These are phyloP conservation scores for Biancaea sappan DNA, from an alignment of 306 rosid genomes.

Conservation along the genomic window DNA sequence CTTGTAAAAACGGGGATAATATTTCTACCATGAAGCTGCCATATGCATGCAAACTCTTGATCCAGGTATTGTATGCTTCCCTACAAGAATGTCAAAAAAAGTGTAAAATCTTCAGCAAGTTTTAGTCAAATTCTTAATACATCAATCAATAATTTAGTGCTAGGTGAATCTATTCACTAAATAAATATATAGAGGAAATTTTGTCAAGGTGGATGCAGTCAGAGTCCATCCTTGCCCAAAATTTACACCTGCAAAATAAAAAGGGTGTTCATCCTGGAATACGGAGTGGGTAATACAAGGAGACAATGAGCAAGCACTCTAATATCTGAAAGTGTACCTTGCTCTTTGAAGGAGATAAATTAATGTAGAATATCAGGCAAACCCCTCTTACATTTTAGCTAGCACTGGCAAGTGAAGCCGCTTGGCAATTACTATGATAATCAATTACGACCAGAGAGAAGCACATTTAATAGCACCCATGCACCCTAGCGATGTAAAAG, in stretches of 20 bases:
- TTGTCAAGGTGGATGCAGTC: not conserved
- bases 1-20: slow-evolving; percentile 82
- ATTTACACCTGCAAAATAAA: not conserved
- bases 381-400: not conserved
- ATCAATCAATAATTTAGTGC: not conserved
- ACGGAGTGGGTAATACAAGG: not conserved
- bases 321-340: not conserved
- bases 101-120: not conserved
- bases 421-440: too few species aligned
- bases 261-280: not conserved
- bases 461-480: too few species aligned
- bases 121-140: not conserved
- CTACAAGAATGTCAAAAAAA: not conserved
- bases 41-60: slow-evolving; percentile 96
- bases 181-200: too few species aligned
- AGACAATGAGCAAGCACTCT: not conserved
- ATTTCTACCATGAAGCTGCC: slow-evolving; percentile 85
- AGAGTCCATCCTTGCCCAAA: not conserved
- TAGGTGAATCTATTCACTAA: not conserved
- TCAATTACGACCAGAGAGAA: too few species aligned
- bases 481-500: too few species aligned
- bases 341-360: too few species aligned
- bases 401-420: not conserved
- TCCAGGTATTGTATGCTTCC: slow-evolving; percentile 59
- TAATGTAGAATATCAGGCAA: not conserved